Base-by-base conservation (phyloP, 148 eudicot genomes). In the Diospyros kaki region DNA sequence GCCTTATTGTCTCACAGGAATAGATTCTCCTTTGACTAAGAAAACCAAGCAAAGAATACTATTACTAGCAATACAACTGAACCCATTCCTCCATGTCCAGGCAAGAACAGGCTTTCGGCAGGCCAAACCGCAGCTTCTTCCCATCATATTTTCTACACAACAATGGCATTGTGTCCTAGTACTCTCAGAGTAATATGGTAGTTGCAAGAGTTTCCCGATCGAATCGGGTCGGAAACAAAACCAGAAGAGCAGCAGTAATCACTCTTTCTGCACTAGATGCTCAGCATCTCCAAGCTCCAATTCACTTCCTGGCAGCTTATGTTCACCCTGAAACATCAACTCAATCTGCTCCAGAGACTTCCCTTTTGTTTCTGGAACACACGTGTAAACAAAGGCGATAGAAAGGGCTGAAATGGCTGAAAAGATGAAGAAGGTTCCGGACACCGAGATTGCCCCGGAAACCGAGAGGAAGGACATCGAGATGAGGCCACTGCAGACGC, bases 291-390 rank as follows among this genome's bases (percentile, higher is more conserved):
- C 87, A 6, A 89, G 80, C 84, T 93, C 91, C 64, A 85, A 69
- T 75, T 81, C 90, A 10, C 75, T 67, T 18, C 79, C 84, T 72
- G 73, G 72, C 59, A 67, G 41, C 15, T 59, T 85, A 39, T 65
- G 75, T 43, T 73, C 81, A 9, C 77, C 73, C 68, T 80, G 81
- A 78, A 93, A 93, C 80, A 93, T 55, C 71, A 74, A 14, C 66
- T 86, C 98, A 10, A 87, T 93, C 84, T 93, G 88, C 83, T 93
- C 98, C 55, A 90, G 59, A 2, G 93, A 83, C 55, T 87, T 90
- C 40, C 98, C 98, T 79, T 90, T 93, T 0, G 98, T 93, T 74
- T 93, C 98, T 2, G 98, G 96, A 54, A 90, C 90, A 65, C 70
- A 68, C 7, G 45, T 72, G 52, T 86, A 79, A 3, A 86, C 96